Percentiles rank a stretch among this genome's conserved stretches.
These are phyloP conservation scores for Phtheirospermum japonicum DNA, from an alignment of 257 asterid species.

Conservation along the genomic window DNA sequence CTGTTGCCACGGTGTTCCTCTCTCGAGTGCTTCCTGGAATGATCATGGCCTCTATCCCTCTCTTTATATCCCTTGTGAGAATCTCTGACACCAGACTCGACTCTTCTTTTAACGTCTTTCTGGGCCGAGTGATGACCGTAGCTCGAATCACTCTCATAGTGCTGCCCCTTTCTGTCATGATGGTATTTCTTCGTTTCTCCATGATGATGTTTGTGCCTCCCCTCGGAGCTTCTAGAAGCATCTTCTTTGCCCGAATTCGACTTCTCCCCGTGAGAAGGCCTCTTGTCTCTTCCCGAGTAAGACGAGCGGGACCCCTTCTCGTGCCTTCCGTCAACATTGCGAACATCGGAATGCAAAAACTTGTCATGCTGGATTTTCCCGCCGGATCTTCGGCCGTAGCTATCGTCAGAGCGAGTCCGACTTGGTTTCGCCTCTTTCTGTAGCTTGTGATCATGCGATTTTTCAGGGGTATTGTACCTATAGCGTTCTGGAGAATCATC, in stretches of 20 bases:
- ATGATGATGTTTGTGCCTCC: slow-evolving; percentile 41
- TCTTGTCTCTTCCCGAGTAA: slow-evolving; percentile 44
- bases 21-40: slow-evolving; percentile 36
- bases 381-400: slow-evolving; percentile 35
- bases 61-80: slow-evolving; percentile 29
- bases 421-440: slow-evolving; percentile 40
- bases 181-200: slow-evolving; percentile 42
- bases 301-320: slow-evolving; percentile 44
- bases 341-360: slow-evolving; percentile 31
- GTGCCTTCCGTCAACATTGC: slow-evolving; percentile 38
- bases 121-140: slow-evolving; percentile 37
- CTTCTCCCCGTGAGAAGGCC: slow-evolving; percentile 43
- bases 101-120: slow-evolving; percentile 37
- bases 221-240: slow-evolving; percentile 41
- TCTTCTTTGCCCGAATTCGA: slow-evolving; percentile 47
- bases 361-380: slow-evolving; percentile 42
- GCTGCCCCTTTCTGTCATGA: slow-evolving; percentile 44
- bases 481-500: slow-evolving; percentile 36
- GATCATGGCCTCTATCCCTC: slow-evolving; percentile 34
- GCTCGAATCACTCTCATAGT: slow-evolving; percentile 48
- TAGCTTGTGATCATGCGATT: slow-evolving; percentile 30
- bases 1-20: slow-evolving; percentile 35
- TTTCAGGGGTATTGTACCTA: slow-evolving; percentile 32
- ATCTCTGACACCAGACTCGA: slow-evolving; percentile 30
- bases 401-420: slow-evolving; percentile 54